A percentile compares a stretch with the other conserved stretches of the same genome.
phyloP scores from a whole-genome alignment of 2,329 filamentous ascomycete genomes.

The Coniochaeta pulveracea region DNA sequence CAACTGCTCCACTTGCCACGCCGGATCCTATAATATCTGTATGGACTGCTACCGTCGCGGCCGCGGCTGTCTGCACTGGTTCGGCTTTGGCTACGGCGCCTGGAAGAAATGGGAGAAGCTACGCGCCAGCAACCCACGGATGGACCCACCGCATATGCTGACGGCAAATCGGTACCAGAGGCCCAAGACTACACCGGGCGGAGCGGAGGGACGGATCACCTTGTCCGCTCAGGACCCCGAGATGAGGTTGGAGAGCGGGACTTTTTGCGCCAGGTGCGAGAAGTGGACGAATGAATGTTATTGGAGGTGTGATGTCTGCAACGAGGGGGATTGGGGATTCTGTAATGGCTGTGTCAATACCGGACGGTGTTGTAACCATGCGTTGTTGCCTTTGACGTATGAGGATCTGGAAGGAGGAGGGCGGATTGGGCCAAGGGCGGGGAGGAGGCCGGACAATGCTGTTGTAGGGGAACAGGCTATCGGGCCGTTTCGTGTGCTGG shows the following conservation, averaged over 20 bases:
- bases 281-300: conserved; percentile 71
- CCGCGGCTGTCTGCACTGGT: conserved; percentile 76
- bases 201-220: conserved; percentile 42
- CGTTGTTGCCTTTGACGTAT: conserved; percentile 66
- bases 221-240: conserved; percentile 57
- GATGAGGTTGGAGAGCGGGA: conserved; percentile 60
- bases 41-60: conserved; percentile 66
- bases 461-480: neutral
- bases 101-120: conserved; percentile 53
- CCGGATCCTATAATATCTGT: conserved; percentile 70
- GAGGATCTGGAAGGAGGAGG: conserved; percentile 19
- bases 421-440: neutral
- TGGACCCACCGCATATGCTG: conserved; percentile 45
- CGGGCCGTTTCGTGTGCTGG: conserved; percentile 51
- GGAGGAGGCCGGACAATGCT: neutral
- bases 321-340: conserved; percentile 90
- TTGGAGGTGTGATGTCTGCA: conserved; percentile 82
- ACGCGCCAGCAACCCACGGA: conserved; percentile 18
- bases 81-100: conserved; percentile 70
- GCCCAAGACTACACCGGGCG: conserved; percentile 35
- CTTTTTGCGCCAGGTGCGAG: conserved; percentile 72
- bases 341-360: conserved; percentile 81
- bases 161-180: conserved; percentile 44
- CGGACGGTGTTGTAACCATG: conserved; percentile 76
- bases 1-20: conserved; percentile 60